Evolutionary conservation across 306 rosid species (phyloP).

Genomic region (Cotoneaster glaucophyllus): DNA sequence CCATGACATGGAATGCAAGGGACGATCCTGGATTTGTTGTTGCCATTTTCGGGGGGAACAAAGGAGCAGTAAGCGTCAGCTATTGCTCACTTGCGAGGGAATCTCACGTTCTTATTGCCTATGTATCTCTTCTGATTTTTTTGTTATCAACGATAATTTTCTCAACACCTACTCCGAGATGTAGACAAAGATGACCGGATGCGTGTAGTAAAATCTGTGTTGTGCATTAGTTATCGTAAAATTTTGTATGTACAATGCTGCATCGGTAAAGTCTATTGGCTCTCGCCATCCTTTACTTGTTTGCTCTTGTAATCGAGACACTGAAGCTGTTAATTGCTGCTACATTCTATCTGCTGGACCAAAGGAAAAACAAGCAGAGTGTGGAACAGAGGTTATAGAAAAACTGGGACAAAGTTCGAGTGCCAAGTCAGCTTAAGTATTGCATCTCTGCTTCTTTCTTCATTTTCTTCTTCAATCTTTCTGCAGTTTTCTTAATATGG

Average conservation of each 20-base stretch:
- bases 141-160: conserved; percentile 8
- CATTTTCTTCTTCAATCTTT: too few species aligned
- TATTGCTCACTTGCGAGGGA: conserved; percentile 63
- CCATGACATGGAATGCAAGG: conserved; percentile 68
- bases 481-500: too few species aligned
- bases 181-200: neutral
- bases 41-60: conserved; percentile 48
- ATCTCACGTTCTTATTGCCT: conserved; percentile 38
- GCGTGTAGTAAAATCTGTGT: neutral
- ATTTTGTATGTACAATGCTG: neutral
- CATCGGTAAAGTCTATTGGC: too few species aligned
- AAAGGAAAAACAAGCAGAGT: too few species aligned
- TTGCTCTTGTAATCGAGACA: too few species aligned
- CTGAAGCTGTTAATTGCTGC: too few species aligned
- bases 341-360: too few species aligned
- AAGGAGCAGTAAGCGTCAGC: conserved; percentile 43
- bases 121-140: conserved; percentile 29
- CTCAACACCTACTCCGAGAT: conserved; percentile 11
- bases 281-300: too few species aligned
- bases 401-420: neutral
- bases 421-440: too few species aligned
- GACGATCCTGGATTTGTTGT: conserved; percentile 67
- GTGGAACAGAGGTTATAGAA: too few species aligned
- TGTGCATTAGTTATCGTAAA: neutral
- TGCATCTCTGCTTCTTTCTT: too few species aligned